Conservation (phyloP, 2,329 filamentous ascomycete genomes). For the Berkeleyomyces basicola region DNA sequence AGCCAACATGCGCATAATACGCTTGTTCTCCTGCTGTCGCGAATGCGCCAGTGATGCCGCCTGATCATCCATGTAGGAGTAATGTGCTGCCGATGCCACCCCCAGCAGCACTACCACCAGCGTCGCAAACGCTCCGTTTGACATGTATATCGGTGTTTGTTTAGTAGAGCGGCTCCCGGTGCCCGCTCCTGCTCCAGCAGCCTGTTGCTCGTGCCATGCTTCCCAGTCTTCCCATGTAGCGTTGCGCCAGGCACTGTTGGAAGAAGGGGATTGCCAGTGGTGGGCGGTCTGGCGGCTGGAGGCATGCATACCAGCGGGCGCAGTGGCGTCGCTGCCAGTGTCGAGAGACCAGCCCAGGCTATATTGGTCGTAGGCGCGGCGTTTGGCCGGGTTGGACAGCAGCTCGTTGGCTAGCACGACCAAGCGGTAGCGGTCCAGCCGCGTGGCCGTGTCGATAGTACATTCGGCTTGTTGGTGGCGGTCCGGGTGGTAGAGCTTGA, state of each 20-base stretch:
- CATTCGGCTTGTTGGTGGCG: conserved; percentile 25
- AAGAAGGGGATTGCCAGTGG: conserved; percentile 28
- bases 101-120: conserved; percentile 56
- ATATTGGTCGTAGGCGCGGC: conserved; percentile 64
- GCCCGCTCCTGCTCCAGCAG: conserved; percentile 26
- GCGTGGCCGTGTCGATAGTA: conserved; percentile 22
- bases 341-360: conserved; percentile 55
- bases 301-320: conserved; percentile 31
- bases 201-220: conserved; percentile 42
- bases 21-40: conserved; percentile 47
- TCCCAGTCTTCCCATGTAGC: conserved; percentile 99
- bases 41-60: conserved; percentile 48
- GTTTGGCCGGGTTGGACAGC: conserved; percentile 63
- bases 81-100: conserved; percentile 51
- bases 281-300: conserved; percentile 25
- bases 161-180: conserved; percentile 17
- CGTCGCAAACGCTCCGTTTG: conserved; percentile 59
- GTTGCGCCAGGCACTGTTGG: conserved; percentile 43
- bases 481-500: conserved; percentile 94
- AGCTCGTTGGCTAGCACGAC: conserved; percentile 78
- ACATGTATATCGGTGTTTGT: conserved; percentile 48
- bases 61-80: conserved; percentile 47
- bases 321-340: conserved; percentile 26
- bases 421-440: conserved; percentile 79
- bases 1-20: conserved; percentile 35